Percentiles rank a stretch among this genome's conserved stretches.
These are phyloP conservation scores for Suillus lakei DNA, from an alignment of 768 basidiomycete species.

Conservation along the genomic window DNA sequence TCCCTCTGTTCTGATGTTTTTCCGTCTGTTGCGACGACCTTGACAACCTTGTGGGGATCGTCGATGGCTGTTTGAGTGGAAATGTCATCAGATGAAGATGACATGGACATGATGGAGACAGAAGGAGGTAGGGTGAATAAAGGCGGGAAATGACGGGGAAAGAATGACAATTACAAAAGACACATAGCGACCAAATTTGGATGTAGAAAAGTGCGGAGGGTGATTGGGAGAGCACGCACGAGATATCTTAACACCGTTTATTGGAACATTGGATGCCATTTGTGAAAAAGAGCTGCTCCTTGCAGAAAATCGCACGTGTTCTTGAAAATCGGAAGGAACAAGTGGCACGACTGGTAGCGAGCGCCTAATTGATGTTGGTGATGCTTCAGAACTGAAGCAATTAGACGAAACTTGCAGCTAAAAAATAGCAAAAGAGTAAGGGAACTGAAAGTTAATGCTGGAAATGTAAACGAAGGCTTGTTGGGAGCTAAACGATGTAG, in stretches of 20 bases:
- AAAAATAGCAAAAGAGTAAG: neutral
- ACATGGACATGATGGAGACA: conserved; percentile 31
- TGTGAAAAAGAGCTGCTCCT: conserved; percentile 21
- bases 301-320: conserved; percentile 8
- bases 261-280: conserved; percentile 80
- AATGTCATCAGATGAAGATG: conserved; percentile 29
- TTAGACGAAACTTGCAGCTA: conserved; percentile 7
- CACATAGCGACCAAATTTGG: conserved; percentile 36
- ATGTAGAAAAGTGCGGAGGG: conserved; percentile 20
- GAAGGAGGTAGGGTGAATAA: conserved; percentile 42
- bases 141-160: conserved; percentile 30
- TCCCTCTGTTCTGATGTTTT: conserved; percentile 88
- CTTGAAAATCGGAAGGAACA: conserved; percentile 8
- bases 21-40: conserved; percentile 94
- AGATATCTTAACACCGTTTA: conserved; percentile 88
- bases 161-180: conserved; percentile 13
- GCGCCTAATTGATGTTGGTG: conserved; percentile 16
- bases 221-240: conserved; percentile 54
- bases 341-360: conserved; percentile 19
- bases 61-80: conserved; percentile 67
- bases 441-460: conserved; percentile 3
- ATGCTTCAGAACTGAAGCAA: conserved; percentile 10
- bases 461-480: conserved; percentile 19
- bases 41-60: conserved; percentile 96
- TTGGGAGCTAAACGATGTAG: conserved; percentile 17